Conservation (phyloP, 441 rosid genomes). For the Arabidopsis hybrid region DNA sequence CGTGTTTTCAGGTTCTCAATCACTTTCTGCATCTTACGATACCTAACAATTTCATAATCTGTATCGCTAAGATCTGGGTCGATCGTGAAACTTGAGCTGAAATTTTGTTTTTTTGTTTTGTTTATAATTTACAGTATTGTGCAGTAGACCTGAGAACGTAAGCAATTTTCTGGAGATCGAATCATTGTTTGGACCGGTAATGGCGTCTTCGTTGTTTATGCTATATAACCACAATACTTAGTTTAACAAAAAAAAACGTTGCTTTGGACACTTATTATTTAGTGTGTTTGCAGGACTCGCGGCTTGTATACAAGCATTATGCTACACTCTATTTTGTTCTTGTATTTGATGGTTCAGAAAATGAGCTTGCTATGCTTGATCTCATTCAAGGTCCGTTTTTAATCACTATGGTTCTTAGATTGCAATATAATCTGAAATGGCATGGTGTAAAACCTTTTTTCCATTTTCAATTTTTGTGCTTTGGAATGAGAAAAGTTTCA, state of each 20-base stretch:
- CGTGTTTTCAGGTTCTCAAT: conserved; percentile 69
- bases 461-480: background rate
- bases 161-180: conserved; percentile 92
- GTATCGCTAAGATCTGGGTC: conserved; percentile 7
- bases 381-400: conserved; percentile 76
- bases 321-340: conserved; percentile 92
- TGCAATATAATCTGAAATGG: background rate
- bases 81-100: background rate
- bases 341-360: conserved; percentile 86
- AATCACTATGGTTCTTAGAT: background rate
- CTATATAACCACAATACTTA: too few relatives aligned
- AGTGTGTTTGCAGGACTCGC: conserved; percentile 60
- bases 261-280: too few relatives aligned
- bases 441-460: background rate
- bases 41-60: conserved; percentile 1
- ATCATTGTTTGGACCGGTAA: conserved; percentile 90
- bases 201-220: background rate
- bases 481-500: background rate
- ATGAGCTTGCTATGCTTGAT: conserved; percentile 97
- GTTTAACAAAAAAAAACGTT: too few relatives aligned
- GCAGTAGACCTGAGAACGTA: conserved; percentile 88
- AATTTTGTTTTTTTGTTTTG: too few relatives aligned
- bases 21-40: background rate
- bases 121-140: conserved; percentile 51
- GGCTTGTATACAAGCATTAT: conserved; percentile 89